phyloP scores from a whole-genome alignment of 306 rosid species.

The Trifolium subterraneum region DNA sequence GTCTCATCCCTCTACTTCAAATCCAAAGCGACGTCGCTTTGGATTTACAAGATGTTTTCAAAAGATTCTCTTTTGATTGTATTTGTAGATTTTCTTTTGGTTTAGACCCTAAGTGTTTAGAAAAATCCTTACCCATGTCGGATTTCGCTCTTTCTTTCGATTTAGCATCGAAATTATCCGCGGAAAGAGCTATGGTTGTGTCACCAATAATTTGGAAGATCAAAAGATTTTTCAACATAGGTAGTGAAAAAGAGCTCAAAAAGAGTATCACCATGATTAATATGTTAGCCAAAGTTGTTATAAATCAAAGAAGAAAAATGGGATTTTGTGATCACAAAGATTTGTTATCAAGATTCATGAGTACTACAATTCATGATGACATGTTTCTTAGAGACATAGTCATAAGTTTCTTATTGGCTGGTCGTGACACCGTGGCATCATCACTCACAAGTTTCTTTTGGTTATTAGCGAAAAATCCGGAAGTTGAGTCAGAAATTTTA shows the following conservation, averaged over 20 bases:
- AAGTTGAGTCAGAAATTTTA: slow-evolving; percentile 48
- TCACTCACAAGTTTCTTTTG: slow-evolving; percentile 84
- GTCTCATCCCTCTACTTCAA: slow-evolving; percentile 63
- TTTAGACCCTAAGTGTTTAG: slow-evolving; percentile 73
- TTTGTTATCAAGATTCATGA: slow-evolving; percentile 79
- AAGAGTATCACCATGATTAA: slow-evolving; percentile 55
- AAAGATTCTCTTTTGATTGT: slow-evolving; percentile 69
- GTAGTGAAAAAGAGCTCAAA: slow-evolving; percentile 60
- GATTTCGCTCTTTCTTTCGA: slow-evolving; percentile 74
- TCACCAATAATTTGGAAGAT: slow-evolving; percentile 76
- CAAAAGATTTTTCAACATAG: slow-evolving; percentile 67
- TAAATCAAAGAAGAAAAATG: slow-evolving; percentile 53
- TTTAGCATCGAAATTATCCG: slow-evolving; percentile 72
- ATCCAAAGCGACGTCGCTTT: slow-evolving; percentile 42
- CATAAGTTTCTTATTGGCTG: slow-evolving; percentile 79
- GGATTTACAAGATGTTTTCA: slow-evolving; percentile 79
- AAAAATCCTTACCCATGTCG: slow-evolving; percentile 61
- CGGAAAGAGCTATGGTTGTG: slow-evolving; percentile 75
- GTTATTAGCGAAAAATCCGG: slow-evolving; percentile 60
- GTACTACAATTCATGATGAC: slow-evolving; percentile 56
- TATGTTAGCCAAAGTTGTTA: slow-evolving; percentile 67
- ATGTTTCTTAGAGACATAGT: slow-evolving; percentile 69
- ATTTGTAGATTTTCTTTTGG: slow-evolving; percentile 82
- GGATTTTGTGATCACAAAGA: slow-evolving; percentile 57
- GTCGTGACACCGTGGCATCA: slow-evolving; percentile 85